These are phyloP conservation scores for Neocatenulostroma microsporum DNA, from an alignment of 2,329 filamentous ascomycete species.

Conservation along the genomic window DNA sequence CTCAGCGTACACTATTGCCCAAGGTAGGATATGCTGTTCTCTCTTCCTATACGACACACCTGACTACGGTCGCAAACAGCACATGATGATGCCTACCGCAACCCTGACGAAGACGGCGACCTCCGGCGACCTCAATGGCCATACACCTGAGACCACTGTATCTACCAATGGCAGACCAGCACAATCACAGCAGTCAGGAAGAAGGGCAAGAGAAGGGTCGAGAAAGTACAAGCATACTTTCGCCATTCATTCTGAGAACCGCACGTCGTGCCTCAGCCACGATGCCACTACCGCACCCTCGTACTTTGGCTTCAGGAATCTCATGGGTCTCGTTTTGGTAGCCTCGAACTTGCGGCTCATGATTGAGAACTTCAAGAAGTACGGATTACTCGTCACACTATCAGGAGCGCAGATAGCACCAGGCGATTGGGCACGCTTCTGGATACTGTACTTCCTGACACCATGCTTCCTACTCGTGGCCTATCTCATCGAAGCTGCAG, in stretches of 20 bases:
- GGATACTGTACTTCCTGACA: constrained; percentile 71
- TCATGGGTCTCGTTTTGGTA: constrained; percentile 90
- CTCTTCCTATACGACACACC: neutral
- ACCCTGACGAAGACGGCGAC: neutral
- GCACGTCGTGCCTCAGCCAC: constrained; percentile 76
- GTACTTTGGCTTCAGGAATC: constrained; percentile 88
- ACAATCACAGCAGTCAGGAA: too few relatives aligned
- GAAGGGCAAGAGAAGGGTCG: constrained; percentile 12
- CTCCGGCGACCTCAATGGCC: neutral
- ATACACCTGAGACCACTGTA: neutral
- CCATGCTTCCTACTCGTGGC: constrained; percentile 86
- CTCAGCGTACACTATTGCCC: too few relatives aligned
- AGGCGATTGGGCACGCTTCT: constrained; percentile 23
- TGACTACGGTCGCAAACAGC: neutral
- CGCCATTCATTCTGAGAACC: constrained; percentile 66
- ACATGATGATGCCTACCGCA: neutral
- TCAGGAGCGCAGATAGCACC: constrained; percentile 46
- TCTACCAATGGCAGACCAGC: constrained; percentile 6
- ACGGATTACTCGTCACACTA: constrained; percentile 89
- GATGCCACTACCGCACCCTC: constrained; percentile 68
- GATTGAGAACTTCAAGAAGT: constrained; percentile 97
- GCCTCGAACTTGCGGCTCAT: constrained; percentile 89
- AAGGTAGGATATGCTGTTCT: neutral
- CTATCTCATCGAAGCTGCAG: constrained; percentile 78
- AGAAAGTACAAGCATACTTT: constrained; percentile 87